phyloP scores from a whole-genome alignment of 2,329 filamentous ascomycete species.

The Zasmidium citrigriseum region DNA sequence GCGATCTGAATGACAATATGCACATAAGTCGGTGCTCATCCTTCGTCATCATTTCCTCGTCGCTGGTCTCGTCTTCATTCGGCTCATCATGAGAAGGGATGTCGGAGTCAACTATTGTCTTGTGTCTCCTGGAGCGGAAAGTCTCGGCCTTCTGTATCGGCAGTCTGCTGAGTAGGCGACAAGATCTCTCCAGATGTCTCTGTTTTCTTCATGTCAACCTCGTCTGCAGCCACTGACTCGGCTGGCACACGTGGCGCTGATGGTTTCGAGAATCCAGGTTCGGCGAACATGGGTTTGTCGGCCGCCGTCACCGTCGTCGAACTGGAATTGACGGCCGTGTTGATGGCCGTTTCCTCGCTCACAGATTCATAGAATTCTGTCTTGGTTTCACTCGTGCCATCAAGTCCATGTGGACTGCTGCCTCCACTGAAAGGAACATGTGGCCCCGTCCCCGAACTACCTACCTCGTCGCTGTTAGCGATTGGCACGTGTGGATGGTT shows the following conservation, averaged over 20 bases:
- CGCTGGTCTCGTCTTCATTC: neutral
- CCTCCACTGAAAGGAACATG: conserved; percentile 12
- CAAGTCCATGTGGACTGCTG: conserved; percentile 13
- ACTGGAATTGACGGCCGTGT: conserved; percentile 16
- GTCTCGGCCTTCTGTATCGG: neutral
- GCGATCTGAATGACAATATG: neutral
- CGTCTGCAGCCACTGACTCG: conserved; percentile 11
- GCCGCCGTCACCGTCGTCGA: conserved; percentile 12
- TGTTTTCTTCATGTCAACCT: conserved; percentile 15
- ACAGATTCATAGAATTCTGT: neutral
- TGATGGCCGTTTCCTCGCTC: conserved; percentile 10
- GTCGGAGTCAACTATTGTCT: neutral
- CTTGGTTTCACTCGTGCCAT: conserved; percentile 3
- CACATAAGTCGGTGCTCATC: neutral
- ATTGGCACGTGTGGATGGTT: conserved; percentile 14
- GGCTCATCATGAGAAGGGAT: neutral
- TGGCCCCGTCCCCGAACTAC: neutral
- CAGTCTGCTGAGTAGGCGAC: neutral
- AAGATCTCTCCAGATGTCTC: neutral
- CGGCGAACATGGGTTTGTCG: conserved; percentile 6
- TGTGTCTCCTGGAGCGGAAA: neutral
- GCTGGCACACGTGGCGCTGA: neutral
- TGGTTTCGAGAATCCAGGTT: conserved; percentile 11
- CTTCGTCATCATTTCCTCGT: neutral
- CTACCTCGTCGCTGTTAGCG: conserved; percentile 3